These are phyloP conservation scores for Fusarium falciforme DNA, from an alignment of 2,329 filamentous ascomycete species.

Conservation along the genomic window DNA sequence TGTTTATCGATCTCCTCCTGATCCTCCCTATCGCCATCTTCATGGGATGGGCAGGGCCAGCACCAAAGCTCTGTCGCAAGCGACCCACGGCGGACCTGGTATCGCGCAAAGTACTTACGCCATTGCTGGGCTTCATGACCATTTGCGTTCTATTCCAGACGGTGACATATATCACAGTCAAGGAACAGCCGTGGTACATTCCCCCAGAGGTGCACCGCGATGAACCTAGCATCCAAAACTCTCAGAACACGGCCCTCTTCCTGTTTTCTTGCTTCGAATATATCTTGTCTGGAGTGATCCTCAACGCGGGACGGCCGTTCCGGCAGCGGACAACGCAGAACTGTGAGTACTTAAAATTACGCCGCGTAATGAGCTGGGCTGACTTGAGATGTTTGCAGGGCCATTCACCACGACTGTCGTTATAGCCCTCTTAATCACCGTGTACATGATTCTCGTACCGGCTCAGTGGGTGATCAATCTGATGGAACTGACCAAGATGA, in stretches of 20 bases:
- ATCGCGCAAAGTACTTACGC: slow-evolving; percentile 89
- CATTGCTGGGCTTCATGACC: slow-evolving; percentile 87
- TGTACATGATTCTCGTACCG: slow-evolving; percentile 85
- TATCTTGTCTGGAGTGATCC: slow-evolving; percentile 86
- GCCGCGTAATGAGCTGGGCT: not conserved
- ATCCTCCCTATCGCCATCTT: slow-evolving; percentile 98
- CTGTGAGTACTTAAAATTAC: slow-evolving; percentile 62
- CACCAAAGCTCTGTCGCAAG: slow-evolving; percentile 80
- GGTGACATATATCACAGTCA: slow-evolving; percentile 78
- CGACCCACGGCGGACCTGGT: slow-evolving; percentile 92
- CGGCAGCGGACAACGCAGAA: slow-evolving; percentile 84
- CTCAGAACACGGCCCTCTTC: slow-evolving; percentile 93
- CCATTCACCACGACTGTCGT: slow-evolving; percentile 86
- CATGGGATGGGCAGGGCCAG: slow-evolving; percentile 97
- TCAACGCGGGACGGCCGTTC: slow-evolving; percentile 93
- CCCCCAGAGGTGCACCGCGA: slow-evolving; percentile 82
- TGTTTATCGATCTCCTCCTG: slow-evolving; percentile 92
- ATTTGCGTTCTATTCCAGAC: slow-evolving; percentile 84
- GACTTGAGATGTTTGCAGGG: slow-evolving; percentile 58
- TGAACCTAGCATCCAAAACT: slow-evolving; percentile 88
- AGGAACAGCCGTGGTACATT: slow-evolving; percentile 85
- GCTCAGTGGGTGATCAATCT: slow-evolving; percentile 74
- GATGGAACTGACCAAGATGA: slow-evolving; percentile 90
- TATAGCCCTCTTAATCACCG: slow-evolving; percentile 72
- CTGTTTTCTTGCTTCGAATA: slow-evolving; percentile 94